Base-by-base conservation (phyloP, 1,284 basidiomycete species). In the Austropuccinia psidii region DNA sequence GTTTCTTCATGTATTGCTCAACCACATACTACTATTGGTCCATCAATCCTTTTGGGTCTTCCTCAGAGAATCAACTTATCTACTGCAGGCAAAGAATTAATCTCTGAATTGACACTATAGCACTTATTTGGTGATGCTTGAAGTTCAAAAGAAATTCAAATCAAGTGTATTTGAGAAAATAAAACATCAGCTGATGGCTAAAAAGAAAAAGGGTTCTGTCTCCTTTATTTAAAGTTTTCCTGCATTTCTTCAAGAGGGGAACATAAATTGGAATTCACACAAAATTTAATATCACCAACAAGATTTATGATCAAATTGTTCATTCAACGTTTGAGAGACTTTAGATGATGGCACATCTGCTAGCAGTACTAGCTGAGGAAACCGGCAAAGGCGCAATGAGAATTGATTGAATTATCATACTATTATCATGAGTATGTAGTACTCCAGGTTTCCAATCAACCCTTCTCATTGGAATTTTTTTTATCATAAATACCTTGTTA, bases 181-280 rank as follows among this genome's bases (percentile, higher is more conserved):
- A 78, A 87, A 89, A 76, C 94, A 92, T 1, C 94, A 93, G 80
- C 81, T 94, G 60, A 90, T 89, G 6, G 89, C 88, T 80, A 95
- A 91, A 84, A 96, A 95, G 80, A 87, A 94, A 29, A 89, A 87
- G 76, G 95, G 95, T 2, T 90, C 97, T 19, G 89, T 88, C n/a
- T 89, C 89, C 62, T 98, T 98, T 80, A 88, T 98, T 78, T 89
- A 89, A 77, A 87, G 91, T 79, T 97, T 98, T 84, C 92, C 95
- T 0, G 84, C 87, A 50, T 97, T 96, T 79, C 95, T 73, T 84
- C 86, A 24, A 87, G 89, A 5, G 85, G 97, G 39, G 95, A 98
- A 81, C 84, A 83, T 39, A 94, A 98, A 79, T 85, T 98, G n/a
- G 83, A 88, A 62, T 76, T 77, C 7, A 88, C 87, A 27, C 76